These are phyloP conservation scores for Fagus crenata DNA, from an alignment of 306 rosid species.

Conservation along the genomic window DNA sequence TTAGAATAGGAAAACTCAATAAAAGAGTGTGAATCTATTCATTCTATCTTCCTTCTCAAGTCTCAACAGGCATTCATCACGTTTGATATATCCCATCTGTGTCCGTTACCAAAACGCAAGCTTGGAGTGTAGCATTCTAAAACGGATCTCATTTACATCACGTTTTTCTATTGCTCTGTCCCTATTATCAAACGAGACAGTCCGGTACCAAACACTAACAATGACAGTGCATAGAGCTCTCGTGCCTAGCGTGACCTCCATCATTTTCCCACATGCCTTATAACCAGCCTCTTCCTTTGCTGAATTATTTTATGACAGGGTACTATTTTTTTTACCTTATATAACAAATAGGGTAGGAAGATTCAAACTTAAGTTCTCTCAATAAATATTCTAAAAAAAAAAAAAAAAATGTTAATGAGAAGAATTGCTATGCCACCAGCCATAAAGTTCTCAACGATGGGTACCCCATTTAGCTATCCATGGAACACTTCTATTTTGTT, in stretches of 20 bases:
- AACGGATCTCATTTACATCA: conserved; percentile 5
- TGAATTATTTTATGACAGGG: too few relatives aligned
- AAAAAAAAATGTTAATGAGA: too few relatives aligned
- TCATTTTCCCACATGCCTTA: conserved; percentile 37
- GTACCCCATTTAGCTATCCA: too few relatives aligned
- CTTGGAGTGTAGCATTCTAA: conserved; percentile 12
- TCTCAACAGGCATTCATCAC: conserved; percentile 7
- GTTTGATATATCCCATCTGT: neutral
- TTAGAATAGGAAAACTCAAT: neutral
- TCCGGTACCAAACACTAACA: conserved; percentile 28
- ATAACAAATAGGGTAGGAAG: too few relatives aligned
- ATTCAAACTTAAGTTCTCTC: too few relatives aligned
- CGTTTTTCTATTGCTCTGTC: conserved; percentile 4
- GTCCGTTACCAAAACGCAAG: conserved; percentile 17
- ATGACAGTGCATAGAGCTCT: conserved; percentile 25
- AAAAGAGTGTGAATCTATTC: neutral
- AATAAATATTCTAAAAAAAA: too few relatives aligned
- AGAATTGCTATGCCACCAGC: too few relatives aligned
- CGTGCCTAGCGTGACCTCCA: conserved; percentile 34
- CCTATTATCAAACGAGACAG: conserved; percentile 19
- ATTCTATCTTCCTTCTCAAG: neutral
- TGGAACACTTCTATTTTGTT: too few relatives aligned
- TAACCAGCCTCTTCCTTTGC: conserved; percentile 12
- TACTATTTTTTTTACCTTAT: too few relatives aligned
- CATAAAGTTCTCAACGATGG: too few relatives aligned